A percentile compares a stretch with the other conserved stretches of the same genome.
phyloP scores from a whole-genome alignment of 139 green algal genomes.

The Ettlia oleoabundans region DNA sequence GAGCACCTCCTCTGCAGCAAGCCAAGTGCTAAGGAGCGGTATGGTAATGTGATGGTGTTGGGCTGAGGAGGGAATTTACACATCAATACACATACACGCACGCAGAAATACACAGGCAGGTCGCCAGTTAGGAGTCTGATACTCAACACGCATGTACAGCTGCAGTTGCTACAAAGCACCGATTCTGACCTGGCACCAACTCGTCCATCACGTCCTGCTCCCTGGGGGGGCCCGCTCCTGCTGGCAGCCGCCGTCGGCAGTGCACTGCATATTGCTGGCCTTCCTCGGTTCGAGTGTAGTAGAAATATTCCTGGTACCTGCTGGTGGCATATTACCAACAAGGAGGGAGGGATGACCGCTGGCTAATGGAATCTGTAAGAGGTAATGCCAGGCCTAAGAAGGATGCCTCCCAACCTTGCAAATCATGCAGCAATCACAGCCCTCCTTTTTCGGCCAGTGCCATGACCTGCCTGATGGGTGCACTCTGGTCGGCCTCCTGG shows the following conservation, averaged over 20 bases:
- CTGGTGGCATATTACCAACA: not conserved
- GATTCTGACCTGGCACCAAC: not conserved
- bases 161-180: not conserved
- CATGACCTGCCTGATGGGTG: slow-evolving; percentile 38
- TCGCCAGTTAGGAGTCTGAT: no score
- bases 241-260: slow-evolving; percentile 67
- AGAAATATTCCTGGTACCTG: slow-evolving; percentile 75
- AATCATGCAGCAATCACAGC: no score
- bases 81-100: no score
- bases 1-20: slow-evolving; percentile 65
- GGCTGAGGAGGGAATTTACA: not conserved
- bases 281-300: slow-evolving; percentile 83
- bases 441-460: not conserved
- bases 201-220: slow-evolving; percentile 64
- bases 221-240: slow-evolving; percentile 15
- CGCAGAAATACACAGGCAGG: no score
- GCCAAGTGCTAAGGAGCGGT: not conserved
- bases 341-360: not conserved
- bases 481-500: slow-evolving; percentile 81
- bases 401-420: no score
- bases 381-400: no score
- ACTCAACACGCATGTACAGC: no score
- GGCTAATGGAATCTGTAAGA: no score
- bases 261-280: slow-evolving; percentile 82
- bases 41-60: not conserved